A percentile compares a stretch with the other conserved stretches of the same genome.
Evolutionary conservation across 345 rosid genomes (phyloP).

Genomic region (Angophora floribunda): DNA sequence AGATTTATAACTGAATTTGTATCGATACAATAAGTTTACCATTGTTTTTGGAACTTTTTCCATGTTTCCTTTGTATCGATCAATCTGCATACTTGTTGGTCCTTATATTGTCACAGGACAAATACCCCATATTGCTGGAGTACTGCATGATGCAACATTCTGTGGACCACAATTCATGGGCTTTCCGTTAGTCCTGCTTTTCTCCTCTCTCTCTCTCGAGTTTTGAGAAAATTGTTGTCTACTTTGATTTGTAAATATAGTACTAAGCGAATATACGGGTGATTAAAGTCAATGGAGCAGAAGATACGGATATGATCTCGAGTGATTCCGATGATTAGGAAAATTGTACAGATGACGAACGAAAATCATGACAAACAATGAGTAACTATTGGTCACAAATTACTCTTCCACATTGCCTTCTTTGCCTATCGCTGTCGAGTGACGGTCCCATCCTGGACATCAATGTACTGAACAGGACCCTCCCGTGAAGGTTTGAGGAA

Average conservation of each 20-base stretch:
- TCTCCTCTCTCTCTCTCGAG: background rate
- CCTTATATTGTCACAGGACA: background rate
- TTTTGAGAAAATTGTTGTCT: background rate
- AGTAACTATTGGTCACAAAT: background rate
- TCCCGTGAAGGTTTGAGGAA: background rate
- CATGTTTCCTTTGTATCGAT: background rate
- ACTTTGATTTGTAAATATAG: background rate
- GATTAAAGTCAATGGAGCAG: background rate
- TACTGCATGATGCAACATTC: background rate
- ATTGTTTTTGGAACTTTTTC: background rate
- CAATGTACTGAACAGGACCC: background rate
- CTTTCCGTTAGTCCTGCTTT: background rate
- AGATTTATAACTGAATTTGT: fast-evolving
- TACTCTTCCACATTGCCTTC: background rate
- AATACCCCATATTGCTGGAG: background rate
- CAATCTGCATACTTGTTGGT: background rate
- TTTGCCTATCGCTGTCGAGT: background rate
- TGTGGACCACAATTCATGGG: background rate
- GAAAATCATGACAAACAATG: background rate
- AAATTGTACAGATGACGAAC: background rate
- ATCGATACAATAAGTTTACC: background rate
- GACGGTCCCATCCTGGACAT: background rate
- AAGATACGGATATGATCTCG: background rate
- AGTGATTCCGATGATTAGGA: background rate
- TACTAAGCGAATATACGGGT: background rate